Base-by-base conservation (phyloP, 2,329 filamentous ascomycete genomes). In the Hymenoscyphus albidus region DNA sequence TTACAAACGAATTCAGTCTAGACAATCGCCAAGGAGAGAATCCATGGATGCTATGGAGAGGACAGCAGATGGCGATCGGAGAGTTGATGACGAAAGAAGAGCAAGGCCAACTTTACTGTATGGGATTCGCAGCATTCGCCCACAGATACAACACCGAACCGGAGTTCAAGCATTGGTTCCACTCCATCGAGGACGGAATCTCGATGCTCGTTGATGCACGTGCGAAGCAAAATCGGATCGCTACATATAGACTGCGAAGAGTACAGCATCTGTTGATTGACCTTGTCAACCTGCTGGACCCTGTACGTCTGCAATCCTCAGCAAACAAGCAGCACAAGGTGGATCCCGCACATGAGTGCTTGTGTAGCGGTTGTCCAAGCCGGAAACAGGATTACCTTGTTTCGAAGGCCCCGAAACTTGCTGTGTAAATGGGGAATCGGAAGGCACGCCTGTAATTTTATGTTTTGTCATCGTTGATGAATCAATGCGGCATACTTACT, bases 31-130 rank as follows among this genome's bases (percentile, higher is more conserved):
- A 18, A 13, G 70, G 65, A 9, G 70, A 71, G 16, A 58, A 64
- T n/a, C 64, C 70, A 13, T 71, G 71, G n/a, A 72, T 71, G 70
- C 67, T 72, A 32, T 72, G 70, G 70, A 64, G 69, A 35, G 70
- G 70, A 38, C 70, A 72, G 32, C 70, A 72, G 57, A 72, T 72
- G 70, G 70, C 70, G 6, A 72, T 72, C 2, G 70, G 70, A 31
- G 70, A 72, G 56, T 57, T 67, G 56, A 71, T 72, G 70, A 71
- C 70, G 18, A 16, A 68, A 42, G 62, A 67, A 61, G 68, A 69
- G 57, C 40, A 65, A 54, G 67, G 66, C 16, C 66, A 70, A 48
- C 66, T 70, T 12, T 70, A 70, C 38, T 70, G 69, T 42, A 69
- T 70, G 59, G 69, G 69, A 22, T 70, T 65, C 66, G 69, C 67